Base-by-base conservation (phyloP, 768 basidiomycete species). In the Tricholoma flavovirens region DNA sequence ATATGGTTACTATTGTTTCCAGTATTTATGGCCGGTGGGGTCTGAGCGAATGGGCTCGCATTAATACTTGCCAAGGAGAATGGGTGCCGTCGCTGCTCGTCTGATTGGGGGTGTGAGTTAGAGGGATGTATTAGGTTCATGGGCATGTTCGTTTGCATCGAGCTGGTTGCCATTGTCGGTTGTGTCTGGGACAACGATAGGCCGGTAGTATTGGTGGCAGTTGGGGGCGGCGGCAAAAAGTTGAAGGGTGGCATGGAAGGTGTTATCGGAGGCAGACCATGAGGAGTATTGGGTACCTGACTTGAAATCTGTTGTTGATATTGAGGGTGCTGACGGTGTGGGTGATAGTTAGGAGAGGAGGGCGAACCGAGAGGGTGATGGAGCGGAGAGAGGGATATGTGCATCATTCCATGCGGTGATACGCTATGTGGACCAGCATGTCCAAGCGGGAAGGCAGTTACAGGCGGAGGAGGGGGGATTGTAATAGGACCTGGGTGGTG, bases 201-300 rank as follows among this genome's bases (percentile, higher is more conserved):
- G 36, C 54, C 19, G 22, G 55, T 55, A 22, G 51, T 54, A 56
- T 56, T 40, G 21, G 50, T 53, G n/a, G 53, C 66, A 9, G 62
- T 62, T 38, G 59, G 58, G 30, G 77, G 79, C 7, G 82, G 82
- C 15, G 82, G 78, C 35, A 87, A 76, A 70, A 97, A 95, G 11
- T 84, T 86, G 72, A 97, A 98, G 5, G 92, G 85, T 1, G 96
- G 96, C 95, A 98, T 98, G 58, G 88, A 90, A 0, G 95, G 94
- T n/a, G 95, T 97, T 65, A 97, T 93, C 1, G 91, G 88, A 12
- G 90, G 90, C n/a, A 93, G 73, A 0, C 90, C 88, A 59, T 86
- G 82, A n/a, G 87, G 87, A 9, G 88, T 90, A 59, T 86, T 76
- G 30, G 74, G 68, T 17, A 71, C 62, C 42, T 63, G 46, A n/a